These are phyloP conservation scores for Sphagnum tenellum DNA, from an alignment of 225 moss, liverwort and hornwort species.

Conservation along the genomic window DNA sequence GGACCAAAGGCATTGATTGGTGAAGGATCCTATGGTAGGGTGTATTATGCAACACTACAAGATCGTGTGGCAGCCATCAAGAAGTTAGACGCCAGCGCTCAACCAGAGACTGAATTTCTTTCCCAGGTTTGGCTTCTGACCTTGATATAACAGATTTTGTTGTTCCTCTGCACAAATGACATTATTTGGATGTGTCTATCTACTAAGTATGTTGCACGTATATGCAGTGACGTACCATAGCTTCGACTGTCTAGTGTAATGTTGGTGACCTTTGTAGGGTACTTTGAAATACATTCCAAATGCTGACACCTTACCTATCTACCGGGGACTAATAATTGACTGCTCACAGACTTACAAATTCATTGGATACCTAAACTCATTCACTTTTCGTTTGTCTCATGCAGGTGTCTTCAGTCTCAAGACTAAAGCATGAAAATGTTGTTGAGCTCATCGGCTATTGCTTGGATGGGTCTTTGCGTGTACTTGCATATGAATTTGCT, in stretches of 20 bases:
- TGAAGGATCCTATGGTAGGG: slow-evolving; percentile 98
- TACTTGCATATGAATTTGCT: slow-evolving; percentile 94
- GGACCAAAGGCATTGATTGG: slow-evolving; percentile 88
- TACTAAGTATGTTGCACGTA: no score
- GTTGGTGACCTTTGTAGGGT: neutral
- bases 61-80: slow-evolving; percentile 89
- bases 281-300: neutral
- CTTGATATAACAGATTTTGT: neutral
- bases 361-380: no score
- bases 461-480: slow-evolving; percentile 79
- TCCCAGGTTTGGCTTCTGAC: slow-evolving; percentile 45
- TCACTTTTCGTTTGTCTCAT: no score
- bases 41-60: slow-evolving; percentile 63
- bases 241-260: no score
- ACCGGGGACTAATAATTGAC: no score
- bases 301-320: neutral
- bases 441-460: slow-evolving; percentile 99
- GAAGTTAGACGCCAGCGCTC: slow-evolving; percentile 90
- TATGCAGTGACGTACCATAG: no score
- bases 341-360: no score
- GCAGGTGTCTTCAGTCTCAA: slow-evolving; percentile 92
- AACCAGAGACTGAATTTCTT: slow-evolving; percentile 88
- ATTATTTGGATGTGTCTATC: no score
- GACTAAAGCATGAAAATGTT: slow-evolving; percentile 96
- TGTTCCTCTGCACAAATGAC: no score